A percentile compares a stretch with the other conserved stretches of the same genome.
Conservation (phyloP, 2,329 filamentous ascomycete species). For the Cladorrhinum sp. region DNA sequence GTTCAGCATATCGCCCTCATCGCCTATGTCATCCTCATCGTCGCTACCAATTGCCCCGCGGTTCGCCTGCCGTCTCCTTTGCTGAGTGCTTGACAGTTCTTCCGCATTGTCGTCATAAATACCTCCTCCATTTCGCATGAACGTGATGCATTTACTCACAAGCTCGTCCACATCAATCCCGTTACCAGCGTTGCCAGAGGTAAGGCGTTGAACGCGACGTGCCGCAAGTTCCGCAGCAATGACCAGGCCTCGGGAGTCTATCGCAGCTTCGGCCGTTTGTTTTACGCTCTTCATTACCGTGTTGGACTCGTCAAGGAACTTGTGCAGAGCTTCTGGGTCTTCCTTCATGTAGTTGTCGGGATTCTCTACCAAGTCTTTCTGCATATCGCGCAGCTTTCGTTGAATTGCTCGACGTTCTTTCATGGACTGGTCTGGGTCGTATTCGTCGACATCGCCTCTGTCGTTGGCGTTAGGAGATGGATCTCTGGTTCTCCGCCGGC, state of each 20-base stretch:
- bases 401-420: constrained; percentile 70
- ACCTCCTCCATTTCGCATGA: constrained; percentile 69
- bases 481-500: constrained; percentile 24
- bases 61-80: constrained; percentile 40
- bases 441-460: constrained; percentile 44
- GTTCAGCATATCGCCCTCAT: constrained; percentile 74
- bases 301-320: constrained; percentile 66
- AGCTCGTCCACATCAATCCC: constrained; percentile 90
- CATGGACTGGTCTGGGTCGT: constrained; percentile 79
- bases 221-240: constrained; percentile 75
- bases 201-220: constrained; percentile 71
- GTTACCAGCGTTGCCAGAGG: constrained; percentile 67
- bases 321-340: constrained; percentile 61
- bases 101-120: constrained; percentile 50
- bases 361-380: constrained; percentile 51
- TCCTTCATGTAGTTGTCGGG: constrained; percentile 67
- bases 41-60: constrained; percentile 45
- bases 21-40: constrained; percentile 63
- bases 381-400: constrained; percentile 65
- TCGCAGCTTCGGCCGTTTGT: constrained; percentile 85
- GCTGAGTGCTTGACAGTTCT: constrained; percentile 50
- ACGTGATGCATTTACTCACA: constrained; percentile 82
- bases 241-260: constrained; percentile 85
- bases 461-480: constrained; percentile 29
- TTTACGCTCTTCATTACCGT: constrained; percentile 65